A percentile compares a stretch with the other conserved stretches of the same genome.
Evolutionary conservation across 2,329 filamentous ascomycete species (phyloP).

Genomic region (Botrytis galanthina): DNA sequence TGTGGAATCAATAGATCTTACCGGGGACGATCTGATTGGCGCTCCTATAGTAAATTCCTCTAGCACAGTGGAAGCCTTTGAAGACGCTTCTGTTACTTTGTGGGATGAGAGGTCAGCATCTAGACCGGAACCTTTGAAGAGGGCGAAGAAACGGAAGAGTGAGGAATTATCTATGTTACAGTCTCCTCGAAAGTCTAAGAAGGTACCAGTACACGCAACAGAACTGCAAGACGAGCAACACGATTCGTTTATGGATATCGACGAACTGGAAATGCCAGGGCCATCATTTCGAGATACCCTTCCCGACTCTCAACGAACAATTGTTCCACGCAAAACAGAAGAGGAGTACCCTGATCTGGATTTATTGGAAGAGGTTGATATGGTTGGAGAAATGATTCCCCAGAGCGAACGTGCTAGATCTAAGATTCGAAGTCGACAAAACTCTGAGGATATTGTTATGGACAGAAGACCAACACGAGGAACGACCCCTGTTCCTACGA

Average conservation of each 20-base stretch:
- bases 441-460: background rate
- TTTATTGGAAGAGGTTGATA: constrained; percentile 4
- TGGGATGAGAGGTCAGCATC: constrained; percentile 35
- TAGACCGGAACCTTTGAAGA: constrained; percentile 32
- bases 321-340: constrained; percentile 4
- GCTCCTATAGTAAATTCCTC: constrained; percentile 24
- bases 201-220: constrained; percentile 9
- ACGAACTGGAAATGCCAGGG: constrained; percentile 26
- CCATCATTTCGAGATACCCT: constrained; percentile 8
- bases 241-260: constrained; percentile 38
- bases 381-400: constrained; percentile 5
- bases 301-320: constrained; percentile 12
- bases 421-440: constrained; percentile 1
- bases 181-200: constrained; percentile 23
- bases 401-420: background rate
- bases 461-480: constrained; percentile 10
- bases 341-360: background rate
- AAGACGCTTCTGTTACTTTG: constrained; percentile 25
- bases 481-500: constrained; percentile 1
- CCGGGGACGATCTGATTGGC: constrained; percentile 29
- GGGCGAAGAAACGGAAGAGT: constrained; percentile 38
- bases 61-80: constrained; percentile 31
- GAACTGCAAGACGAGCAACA: constrained; percentile 22
- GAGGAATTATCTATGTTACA: constrained; percentile 32
- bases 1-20: constrained; percentile 38